These are phyloP conservation scores for Eutypella sp. DNA, from an alignment of 2,329 filamentous ascomycete genomes.

Conservation along the genomic window DNA sequence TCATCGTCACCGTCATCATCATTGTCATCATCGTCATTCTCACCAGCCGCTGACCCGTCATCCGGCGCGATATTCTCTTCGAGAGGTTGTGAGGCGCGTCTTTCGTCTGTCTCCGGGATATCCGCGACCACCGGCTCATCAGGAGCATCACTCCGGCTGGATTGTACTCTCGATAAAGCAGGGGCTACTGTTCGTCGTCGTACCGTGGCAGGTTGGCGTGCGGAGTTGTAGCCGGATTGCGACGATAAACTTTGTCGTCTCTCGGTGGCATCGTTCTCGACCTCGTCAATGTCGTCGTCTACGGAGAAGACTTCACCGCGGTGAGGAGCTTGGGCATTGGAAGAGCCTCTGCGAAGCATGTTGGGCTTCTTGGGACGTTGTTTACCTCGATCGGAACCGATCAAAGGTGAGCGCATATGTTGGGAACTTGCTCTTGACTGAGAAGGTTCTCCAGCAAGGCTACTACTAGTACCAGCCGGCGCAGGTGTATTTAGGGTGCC, in stretches of 20 bases:
- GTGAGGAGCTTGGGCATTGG: conserved; percentile 65
- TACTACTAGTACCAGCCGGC: conserved; percentile 17
- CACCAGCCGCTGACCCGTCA: conserved; percentile 7
- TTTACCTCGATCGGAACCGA: conserved; percentile 44
- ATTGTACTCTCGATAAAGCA: conserved; percentile 38
- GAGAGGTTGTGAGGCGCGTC: conserved; percentile 25
- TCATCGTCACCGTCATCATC: conserved; percentile 54
- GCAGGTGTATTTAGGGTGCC: conserved; percentile 31
- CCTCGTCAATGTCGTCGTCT: conserved; percentile 79
- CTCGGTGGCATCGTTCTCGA: conserved; percentile 61
- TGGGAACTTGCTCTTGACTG: conserved; percentile 30
- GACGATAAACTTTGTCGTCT: conserved; percentile 38
- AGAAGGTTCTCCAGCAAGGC: conserved; percentile 31
- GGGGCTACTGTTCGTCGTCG: conserved; percentile 33
- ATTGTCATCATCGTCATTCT: conserved; percentile 42
- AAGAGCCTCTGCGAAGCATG: conserved; percentile 69
- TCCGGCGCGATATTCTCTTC: conserved; percentile 29
- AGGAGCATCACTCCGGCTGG: conserved; percentile 27
- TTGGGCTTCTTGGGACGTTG: conserved; percentile 64
- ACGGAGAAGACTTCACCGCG: conserved; percentile 85
- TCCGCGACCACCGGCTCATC: conserved; percentile 27
- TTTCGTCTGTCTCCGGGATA: conserved; percentile 25
- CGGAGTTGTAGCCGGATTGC: conserved; percentile 23
- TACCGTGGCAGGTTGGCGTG: conserved; percentile 30
- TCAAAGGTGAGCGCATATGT: conserved; percentile 39